phyloP scores from a whole-genome alignment of 2,329 filamentous ascomycete genomes.

The Orbilia javanica region DNA sequence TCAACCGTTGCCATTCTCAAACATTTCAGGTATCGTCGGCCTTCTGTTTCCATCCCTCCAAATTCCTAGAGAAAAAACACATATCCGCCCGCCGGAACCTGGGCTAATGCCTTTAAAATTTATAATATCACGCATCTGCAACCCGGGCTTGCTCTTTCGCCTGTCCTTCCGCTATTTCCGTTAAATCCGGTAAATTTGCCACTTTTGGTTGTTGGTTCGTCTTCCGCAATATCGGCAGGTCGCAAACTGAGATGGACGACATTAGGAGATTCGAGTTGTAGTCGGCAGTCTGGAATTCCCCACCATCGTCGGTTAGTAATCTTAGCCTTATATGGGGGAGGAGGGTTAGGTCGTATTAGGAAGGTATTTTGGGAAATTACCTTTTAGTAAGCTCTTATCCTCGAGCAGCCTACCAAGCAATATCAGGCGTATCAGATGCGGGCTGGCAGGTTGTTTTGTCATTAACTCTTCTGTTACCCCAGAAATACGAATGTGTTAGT shows the following conservation, averaged over 20 bases:
- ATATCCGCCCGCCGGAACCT: background rate
- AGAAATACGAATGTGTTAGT: background rate
- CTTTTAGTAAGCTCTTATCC: conserved; percentile 51
- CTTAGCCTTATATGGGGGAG: background rate
- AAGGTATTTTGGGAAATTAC: conserved; percentile 31
- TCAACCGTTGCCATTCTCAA: background rate
- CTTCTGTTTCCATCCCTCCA: background rate
- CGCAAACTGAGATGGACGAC: conserved; percentile 62
- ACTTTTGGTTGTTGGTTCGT: conserved; percentile 61
- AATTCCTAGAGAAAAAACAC: background rate
- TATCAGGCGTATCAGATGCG: conserved; percentile 55
- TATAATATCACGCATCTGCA: conserved; percentile 63
- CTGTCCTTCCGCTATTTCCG: conserved; percentile 38
- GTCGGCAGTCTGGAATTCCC: conserved; percentile 61
- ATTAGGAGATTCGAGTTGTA: conserved; percentile 61
- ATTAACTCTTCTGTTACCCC: conserved; percentile 39
- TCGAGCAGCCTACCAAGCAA: conserved; percentile 45
- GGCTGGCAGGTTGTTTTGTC: conserved; percentile 45
- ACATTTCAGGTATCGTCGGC: background rate
- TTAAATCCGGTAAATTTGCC: conserved; percentile 59
- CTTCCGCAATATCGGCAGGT: conserved; percentile 61
- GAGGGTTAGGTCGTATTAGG: background rate
- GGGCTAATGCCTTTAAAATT: background rate
- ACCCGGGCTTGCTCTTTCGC: conserved; percentile 58
- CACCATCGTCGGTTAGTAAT: background rate